phyloP scores from a whole-genome alignment of 441 rosid genomes.

The Erodium moschatum region DNA sequence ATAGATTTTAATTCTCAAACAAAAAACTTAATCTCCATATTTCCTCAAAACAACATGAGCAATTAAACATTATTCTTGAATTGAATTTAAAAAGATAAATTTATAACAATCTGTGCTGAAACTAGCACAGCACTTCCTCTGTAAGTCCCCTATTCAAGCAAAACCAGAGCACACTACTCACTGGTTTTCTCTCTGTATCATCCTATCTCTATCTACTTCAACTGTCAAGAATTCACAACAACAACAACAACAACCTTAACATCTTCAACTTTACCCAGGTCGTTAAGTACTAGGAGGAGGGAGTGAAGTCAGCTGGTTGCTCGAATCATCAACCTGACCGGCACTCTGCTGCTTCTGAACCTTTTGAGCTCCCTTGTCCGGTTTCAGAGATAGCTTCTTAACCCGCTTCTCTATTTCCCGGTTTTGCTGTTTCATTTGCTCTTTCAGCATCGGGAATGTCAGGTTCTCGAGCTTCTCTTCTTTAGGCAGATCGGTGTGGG shows the following conservation, averaged over 20 bases:
- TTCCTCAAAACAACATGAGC: too few species aligned
- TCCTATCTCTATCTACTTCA: not conserved
- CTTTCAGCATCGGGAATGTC: constrained; percentile 20
- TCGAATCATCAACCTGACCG: constrained; percentile 9
- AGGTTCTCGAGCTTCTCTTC: constrained; percentile 23
- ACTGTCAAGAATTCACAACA: not conserved
- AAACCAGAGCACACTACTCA: not conserved
- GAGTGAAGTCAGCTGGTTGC: constrained; percentile 12
- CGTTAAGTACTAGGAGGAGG: constrained; percentile 15
- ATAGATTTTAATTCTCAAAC: too few species aligned
- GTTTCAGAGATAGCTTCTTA: constrained; percentile 21
- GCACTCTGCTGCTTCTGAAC: constrained; percentile 15
- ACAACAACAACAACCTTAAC: not conserved
- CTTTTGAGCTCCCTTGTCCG: constrained; percentile 22
- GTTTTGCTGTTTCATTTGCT: constrained; percentile 22
- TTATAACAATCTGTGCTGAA: too few species aligned
- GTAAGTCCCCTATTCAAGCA: too few species aligned
- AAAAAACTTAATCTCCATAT: too few species aligned
- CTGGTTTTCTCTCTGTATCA: not conserved
- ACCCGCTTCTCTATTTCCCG: constrained; percentile 19
- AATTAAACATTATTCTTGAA: not conserved
- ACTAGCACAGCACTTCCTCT: not conserved
- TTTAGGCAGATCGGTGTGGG: constrained; percentile 14
- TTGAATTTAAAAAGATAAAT: too few species aligned
- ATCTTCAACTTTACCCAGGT: not conserved